These are phyloP conservation scores for Oleoguttula mirabilis DNA, from an alignment of 495 filamentous ascomycete species.

Conservation along the genomic window DNA sequence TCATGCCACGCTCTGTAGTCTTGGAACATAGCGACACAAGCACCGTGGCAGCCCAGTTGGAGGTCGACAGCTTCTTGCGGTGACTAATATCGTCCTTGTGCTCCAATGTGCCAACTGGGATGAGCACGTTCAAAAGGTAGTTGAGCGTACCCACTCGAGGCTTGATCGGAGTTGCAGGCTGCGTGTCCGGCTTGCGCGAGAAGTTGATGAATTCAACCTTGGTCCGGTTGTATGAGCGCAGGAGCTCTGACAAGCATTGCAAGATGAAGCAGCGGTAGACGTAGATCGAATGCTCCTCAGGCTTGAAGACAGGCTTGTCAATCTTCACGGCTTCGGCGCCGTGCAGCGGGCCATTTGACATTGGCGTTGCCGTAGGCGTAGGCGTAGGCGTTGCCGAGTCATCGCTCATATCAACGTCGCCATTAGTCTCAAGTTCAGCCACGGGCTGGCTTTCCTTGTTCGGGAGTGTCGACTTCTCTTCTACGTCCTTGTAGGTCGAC, in stretches of 20 bases:
- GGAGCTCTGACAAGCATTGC: constrained; percentile 81
- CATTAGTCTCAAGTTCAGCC: constrained; percentile 27
- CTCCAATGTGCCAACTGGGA: constrained; percentile 64
- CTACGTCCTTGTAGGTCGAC: constrained; percentile 80
- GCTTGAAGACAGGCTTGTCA: constrained; percentile 71
- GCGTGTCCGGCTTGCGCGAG: constrained; percentile 73
- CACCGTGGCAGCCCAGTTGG: constrained; percentile 69
- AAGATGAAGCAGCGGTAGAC: constrained; percentile 93
- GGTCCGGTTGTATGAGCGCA: constrained; percentile 84
- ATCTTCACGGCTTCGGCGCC: constrained; percentile 39
- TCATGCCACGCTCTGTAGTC: constrained; percentile 54
- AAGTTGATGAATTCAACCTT: constrained; percentile 99
- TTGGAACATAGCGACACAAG: constrained; percentile 78
- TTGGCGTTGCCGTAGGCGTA: constrained; percentile 26
- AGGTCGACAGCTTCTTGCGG: constrained; percentile 76
- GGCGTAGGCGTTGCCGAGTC: constrained; percentile 27
- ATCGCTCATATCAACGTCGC: constrained; percentile 40
- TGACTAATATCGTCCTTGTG: constrained; percentile 59
- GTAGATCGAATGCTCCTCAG: constrained; percentile 89
- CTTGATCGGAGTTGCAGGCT: constrained; percentile 79
- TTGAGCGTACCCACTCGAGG: constrained; percentile 86
- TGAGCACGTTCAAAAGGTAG: constrained; percentile 76
- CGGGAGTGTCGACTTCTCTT: constrained; percentile 56
- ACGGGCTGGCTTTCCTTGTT: constrained; percentile 29
- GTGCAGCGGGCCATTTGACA: constrained; percentile 23